Conservation (phyloP, 192 early-diverging fungal genomes). For the Coemansia sp. region DNA sequence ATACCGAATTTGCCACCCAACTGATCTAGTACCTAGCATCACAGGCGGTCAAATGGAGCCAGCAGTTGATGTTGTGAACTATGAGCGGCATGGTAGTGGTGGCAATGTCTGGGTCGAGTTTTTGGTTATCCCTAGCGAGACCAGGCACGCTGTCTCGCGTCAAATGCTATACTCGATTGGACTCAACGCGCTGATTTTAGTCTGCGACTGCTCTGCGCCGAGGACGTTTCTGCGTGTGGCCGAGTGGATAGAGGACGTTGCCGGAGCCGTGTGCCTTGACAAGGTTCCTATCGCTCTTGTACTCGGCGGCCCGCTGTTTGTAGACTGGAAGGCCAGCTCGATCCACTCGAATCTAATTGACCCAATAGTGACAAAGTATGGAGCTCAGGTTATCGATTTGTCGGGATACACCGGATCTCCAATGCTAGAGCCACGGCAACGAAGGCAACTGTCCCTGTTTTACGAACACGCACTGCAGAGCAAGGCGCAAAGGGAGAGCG, state of each 20-base stretch:
- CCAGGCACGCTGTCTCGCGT: slow-evolving; percentile 39
- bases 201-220: slow-evolving; percentile 37
- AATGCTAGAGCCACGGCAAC: slow-evolving; percentile 16
- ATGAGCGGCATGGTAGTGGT: slow-evolving; percentile 12
- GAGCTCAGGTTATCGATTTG: slow-evolving; percentile 30
- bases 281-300: slow-evolving; percentile 33
- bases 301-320: slow-evolving; percentile 29
- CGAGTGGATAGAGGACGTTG: slow-evolving; percentile 52
- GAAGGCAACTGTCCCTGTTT: slow-evolving; percentile 4
- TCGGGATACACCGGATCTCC: slow-evolving; percentile 23
- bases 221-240: slow-evolving; percentile 34
- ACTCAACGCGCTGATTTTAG: slow-evolving; percentile 42
- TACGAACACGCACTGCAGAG: slow-evolving; percentile 7
- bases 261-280: neutral
- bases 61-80: slow-evolving; percentile 33
- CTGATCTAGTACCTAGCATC: neutral
- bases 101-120: slow-evolving; percentile 45
- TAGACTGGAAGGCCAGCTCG: slow-evolving; percentile 28
- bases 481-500: neutral
- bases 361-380: slow-evolving; percentile 23
- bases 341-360: slow-evolving; percentile 19
- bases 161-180: slow-evolving; percentile 49
- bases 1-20: slow-evolving; percentile 36
- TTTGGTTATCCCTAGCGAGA: slow-evolving; percentile 42
- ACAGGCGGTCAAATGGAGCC: slow-evolving; percentile 20